Base-by-base conservation (phyloP, 2,329 filamentous ascomycete genomes). In the Fusarium scirpi region DNA sequence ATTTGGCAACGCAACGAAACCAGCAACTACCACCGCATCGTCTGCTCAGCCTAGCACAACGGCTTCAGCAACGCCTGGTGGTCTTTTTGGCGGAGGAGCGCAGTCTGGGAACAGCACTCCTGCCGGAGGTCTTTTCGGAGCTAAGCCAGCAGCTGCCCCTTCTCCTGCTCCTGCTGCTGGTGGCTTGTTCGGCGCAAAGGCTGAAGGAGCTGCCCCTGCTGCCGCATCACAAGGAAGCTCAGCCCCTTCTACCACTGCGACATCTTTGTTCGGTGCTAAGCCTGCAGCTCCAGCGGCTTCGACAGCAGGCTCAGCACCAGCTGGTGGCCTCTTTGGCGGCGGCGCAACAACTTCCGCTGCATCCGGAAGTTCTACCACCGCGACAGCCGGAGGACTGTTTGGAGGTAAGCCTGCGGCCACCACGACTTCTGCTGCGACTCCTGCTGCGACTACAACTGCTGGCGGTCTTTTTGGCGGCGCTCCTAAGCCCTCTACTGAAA, bases 251-350 rank as follows among this genome's bases (percentile, higher is more conserved):
- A 43, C 72, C 30, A 72, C 72, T 34, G 58, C 76, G 29, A 60
- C 62, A 13, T 75, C 78, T 12, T 67, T 85, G 22, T 86, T 87
- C 56, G 79, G 81, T 56, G 73, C 78, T 20, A 84, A 83, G 73
- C 78, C 81, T 40, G 76, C 81, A 12, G 75, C 79, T 15, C 64
- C 81, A 24, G 77, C 81, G 34, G 71, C 78, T 18, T 61, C 75
- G 27, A 55, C 74, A 15, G 77, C 81, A 15, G 65, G 78, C 46
- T 69, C 82, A 30, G 62, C 80, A n/a, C 69, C 80, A 20, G 69
- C 80, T n/a, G 70, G 77, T 38, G 74, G 77, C n/a, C 67, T 82
- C 7, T 82, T 82, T 59, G 79, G 78, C 8, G 70, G 73, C 24
- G 73, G 76, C 6, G 63, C 77, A 29, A 54, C 80, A 44, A 62